These are phyloP conservation scores for Trichoderma hamatum DNA, from an alignment of 2,329 filamentous ascomycete genomes.

Conservation along the genomic window DNA sequence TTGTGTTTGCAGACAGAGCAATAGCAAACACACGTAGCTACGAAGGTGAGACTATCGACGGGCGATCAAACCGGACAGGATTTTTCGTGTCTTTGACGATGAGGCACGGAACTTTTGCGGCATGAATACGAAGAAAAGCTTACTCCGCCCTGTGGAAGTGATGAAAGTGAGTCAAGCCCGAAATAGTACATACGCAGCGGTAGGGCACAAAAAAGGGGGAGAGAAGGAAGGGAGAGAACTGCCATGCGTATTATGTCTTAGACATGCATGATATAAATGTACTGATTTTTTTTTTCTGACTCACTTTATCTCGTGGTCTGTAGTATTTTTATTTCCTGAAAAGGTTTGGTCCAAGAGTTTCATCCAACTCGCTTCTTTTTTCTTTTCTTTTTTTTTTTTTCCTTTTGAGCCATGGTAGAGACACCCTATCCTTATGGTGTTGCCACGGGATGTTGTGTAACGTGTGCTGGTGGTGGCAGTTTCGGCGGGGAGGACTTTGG, in stretches of 20 bases:
- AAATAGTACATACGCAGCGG: neutral
- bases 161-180: neutral
- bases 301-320: no score
- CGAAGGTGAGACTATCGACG: neutral
- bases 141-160: neutral
- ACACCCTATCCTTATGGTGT: no score
- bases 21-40: accelerated
- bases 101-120: neutral
- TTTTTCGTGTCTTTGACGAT: neutral
- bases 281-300: neutral
- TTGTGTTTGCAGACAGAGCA: neutral
- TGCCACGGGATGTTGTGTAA: neutral
- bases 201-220: neutral
- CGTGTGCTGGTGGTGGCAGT: neutral
- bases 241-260: neutral
- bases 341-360: neutral
- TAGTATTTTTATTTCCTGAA: neutral
- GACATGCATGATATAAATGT: neutral
- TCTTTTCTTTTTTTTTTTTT: neutral
- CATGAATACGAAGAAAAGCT: neutral
- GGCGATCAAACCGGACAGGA: neutral
- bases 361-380: neutral
- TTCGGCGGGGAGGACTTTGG: neutral
- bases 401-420: neutral
- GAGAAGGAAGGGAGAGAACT: neutral